Evolutionary conservation across 148 eudicot genomes (phyloP), one percentile per base, ranked within the genome.

Genomic region (Fagopyrum tataricum): DNA sequence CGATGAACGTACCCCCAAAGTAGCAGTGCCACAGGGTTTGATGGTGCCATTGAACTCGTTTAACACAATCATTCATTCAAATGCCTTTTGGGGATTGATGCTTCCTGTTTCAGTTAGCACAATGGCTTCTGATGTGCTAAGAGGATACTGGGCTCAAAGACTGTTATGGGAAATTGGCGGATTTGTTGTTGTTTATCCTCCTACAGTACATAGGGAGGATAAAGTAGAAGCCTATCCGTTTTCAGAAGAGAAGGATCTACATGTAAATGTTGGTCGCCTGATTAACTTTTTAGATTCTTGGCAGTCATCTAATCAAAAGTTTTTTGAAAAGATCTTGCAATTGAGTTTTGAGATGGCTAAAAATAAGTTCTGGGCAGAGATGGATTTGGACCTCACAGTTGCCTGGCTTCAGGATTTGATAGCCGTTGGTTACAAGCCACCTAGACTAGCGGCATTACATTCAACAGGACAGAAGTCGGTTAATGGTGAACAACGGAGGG

Each of bases 111-210:
- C 75, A 0, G 81, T 81, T 55, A 81, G 81, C 59, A 68, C 80
- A 5, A 81, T 81, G 83, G 83, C 83, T 72, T 77, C 83, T 72
- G 83, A 81, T 78, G 83, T 81, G 8, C n/a, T 81, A 14, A 78
- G 83, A 43, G 83, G 83, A 64, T 81, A 81, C 66, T 81, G 80
- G 80, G 83, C 76, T 14, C 83, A 81, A 42, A 81, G 78, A 76
- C 56, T 81, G 0, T 78, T 81, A 69, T 81, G 83, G 83, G 83
- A 81, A 64, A 75, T 81, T 23, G 81, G 81, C 31, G 83, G 83
- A 7, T 46, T 49, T 47, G 80, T 75, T 44, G 75, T 47, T 17
- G 78, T 81, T 75, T 81, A 78, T 67, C 83, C 83, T 81, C 83
- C 83, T 0, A 81, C 83, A 7, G 46, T 81, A 4, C 72, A 77